Conservation (phyloP, 2,329 filamentous ascomycete species). For the Paecilomyces niveus region DNA sequence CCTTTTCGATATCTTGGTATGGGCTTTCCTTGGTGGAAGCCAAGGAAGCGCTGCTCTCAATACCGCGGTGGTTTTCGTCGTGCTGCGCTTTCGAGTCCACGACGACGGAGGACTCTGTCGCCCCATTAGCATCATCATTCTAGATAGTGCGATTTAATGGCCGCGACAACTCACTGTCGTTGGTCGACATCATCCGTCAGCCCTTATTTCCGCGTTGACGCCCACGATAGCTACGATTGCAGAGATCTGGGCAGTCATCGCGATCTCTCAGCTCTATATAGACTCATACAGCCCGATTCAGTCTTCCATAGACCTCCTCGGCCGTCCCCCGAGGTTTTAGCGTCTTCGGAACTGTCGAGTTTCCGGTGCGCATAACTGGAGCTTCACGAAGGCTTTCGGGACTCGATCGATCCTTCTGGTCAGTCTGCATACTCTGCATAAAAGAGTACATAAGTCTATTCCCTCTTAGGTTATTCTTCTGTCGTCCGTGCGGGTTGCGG, state of each 20-base stretch:
- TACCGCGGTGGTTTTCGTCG: neutral
- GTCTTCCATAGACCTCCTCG: no score
- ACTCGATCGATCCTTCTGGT: neutral
- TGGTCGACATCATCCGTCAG: neutral
- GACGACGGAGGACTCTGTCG: neutral
- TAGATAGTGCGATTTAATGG: neutral
- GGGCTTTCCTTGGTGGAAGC: neutral
- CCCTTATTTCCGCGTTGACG: neutral
- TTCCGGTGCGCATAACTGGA: neutral
- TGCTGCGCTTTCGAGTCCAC: neutral
- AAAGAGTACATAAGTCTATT: neutral
- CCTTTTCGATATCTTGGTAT: constrained; percentile 4
- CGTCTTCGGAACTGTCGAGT: neutral
- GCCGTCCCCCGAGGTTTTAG: neutral
- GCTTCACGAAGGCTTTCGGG: neutral
- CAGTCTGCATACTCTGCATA: neutral
- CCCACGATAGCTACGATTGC: neutral
- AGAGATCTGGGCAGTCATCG: neutral
- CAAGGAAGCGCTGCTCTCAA: neutral
- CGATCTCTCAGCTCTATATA: neutral
- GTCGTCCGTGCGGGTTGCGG: neutral
- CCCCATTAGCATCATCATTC: neutral
- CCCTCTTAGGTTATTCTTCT: neutral
- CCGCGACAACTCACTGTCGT: neutral
- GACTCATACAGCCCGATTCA: neutral